phyloP scores from a whole-genome alignment of 2,329 filamentous ascomycete species.

The Ophiobolus disseminans region DNA sequence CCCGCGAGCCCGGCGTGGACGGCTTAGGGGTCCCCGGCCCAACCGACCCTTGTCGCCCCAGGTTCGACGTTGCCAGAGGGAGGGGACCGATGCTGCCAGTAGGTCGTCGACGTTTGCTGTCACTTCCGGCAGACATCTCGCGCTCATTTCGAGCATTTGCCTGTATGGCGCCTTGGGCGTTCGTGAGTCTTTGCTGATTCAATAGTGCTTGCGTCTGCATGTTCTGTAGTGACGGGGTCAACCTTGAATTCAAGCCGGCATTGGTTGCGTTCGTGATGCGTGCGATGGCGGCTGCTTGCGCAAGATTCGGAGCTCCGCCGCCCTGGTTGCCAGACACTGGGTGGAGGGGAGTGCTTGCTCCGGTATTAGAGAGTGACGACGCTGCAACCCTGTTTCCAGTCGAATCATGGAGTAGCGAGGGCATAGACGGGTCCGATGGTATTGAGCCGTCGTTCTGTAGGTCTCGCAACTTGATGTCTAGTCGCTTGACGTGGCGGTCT shows the following conservation, averaged over 20 bases:
- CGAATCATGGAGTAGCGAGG: slow-evolving; percentile 62
- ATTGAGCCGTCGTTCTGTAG: slow-evolving; percentile 66
- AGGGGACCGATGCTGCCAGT: slow-evolving; percentile 61
- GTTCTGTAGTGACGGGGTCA: slow-evolving; percentile 42
- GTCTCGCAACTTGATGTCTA: slow-evolving; percentile 68
- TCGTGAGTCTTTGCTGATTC: slow-evolving; percentile 48
- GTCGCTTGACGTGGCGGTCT: slow-evolving; percentile 68
- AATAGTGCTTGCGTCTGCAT: slow-evolving; percentile 47
- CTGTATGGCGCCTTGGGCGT: slow-evolving; percentile 42
- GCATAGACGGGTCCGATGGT: slow-evolving; percentile 64
- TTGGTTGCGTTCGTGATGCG: slow-evolving; percentile 48
- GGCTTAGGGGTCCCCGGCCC: slow-evolving; percentile 70
- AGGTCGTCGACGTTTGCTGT: slow-evolving; percentile 66
- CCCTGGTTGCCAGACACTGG: slow-evolving; percentile 63
- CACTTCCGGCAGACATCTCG: slow-evolving; percentile 62
- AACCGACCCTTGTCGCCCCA: slow-evolving; percentile 65
- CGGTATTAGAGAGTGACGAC: slow-evolving; percentile 53
- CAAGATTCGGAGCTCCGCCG: slow-evolving; percentile 61
- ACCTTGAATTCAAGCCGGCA: slow-evolving; percentile 36
- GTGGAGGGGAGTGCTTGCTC: slow-evolving; percentile 60
- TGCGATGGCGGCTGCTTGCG: slow-evolving; percentile 56
- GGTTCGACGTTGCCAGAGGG: slow-evolving; percentile 61
- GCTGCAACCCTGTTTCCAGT: slow-evolving; percentile 59
- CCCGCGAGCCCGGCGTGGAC: slow-evolving; percentile 61
- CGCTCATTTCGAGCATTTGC: slow-evolving; percentile 52